These are phyloP conservation scores for Apiospora hydei DNA, from an alignment of 2,329 filamentous ascomycete genomes.

Conservation along the genomic window DNA sequence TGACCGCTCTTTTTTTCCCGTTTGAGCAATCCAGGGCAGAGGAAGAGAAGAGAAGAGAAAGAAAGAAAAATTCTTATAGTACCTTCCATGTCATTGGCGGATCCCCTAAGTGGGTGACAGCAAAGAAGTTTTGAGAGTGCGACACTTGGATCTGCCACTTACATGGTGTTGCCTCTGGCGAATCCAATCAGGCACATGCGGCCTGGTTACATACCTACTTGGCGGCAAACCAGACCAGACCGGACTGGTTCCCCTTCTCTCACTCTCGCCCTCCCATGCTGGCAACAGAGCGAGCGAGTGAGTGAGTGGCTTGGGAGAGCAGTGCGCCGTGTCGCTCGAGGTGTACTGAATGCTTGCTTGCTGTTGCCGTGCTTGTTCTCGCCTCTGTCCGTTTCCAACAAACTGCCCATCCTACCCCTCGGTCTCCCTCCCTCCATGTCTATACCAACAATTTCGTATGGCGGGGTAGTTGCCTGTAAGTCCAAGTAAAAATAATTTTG, in stretches of 20 bases:
- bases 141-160: conserved; percentile 14
- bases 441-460: neutral
- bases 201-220: neutral
- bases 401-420: neutral
- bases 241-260: no score
- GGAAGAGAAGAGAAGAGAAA: neutral
- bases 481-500: conserved; percentile 15
- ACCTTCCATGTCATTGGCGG: conserved; percentile 19
- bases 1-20: conserved; percentile 17
- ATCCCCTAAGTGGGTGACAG: conserved; percentile 20
- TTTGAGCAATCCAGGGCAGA: conserved; percentile 16
- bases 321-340: neutral
- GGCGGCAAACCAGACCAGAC: conserved; percentile 1
- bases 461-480: conserved; percentile 19
- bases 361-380: neutral
- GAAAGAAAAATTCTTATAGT: conserved; percentile 20
- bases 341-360: neutral
- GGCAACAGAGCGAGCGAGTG: no score
- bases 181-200: conserved; percentile 16
- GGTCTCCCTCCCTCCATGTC: neutral
- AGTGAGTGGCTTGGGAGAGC: neutral
- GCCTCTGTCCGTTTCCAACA: neutral
- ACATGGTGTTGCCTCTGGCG: conserved; percentile 19
- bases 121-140: conserved; percentile 13
- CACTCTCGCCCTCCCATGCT: neutral